These are phyloP conservation scores for Corniculantispora saksenae DNA, from an alignment of 2,329 filamentous ascomycete species.

Conservation along the genomic window DNA sequence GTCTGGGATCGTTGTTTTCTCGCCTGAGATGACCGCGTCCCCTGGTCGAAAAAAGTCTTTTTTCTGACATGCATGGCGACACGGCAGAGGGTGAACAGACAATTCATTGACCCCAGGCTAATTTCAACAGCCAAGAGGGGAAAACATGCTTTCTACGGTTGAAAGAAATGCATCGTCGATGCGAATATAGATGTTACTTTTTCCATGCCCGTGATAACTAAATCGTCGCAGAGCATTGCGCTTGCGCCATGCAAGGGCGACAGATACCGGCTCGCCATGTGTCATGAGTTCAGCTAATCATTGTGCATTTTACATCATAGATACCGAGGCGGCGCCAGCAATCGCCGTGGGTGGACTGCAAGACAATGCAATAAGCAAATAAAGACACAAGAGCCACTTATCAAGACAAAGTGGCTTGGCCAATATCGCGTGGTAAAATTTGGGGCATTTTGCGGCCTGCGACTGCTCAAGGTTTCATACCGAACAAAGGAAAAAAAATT, in stretches of 20 bases:
- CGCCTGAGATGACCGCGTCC: not conserved
- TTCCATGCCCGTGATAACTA: not conserved
- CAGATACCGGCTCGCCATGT: not conserved
- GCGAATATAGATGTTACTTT: not conserved
- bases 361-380: not conserved
- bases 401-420: not conserved
- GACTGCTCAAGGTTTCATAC: not conserved
- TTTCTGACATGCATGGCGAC: not conserved
- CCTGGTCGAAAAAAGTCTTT: not conserved
- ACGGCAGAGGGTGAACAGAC: too few relatives aligned
- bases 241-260: conserved; percentile 12
- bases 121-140: too few relatives aligned
- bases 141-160: not conserved
- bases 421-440: not conserved
- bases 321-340: not conserved
- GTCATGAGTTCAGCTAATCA: not conserved
- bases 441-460: not conserved
- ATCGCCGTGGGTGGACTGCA: not conserved
- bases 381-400: not conserved
- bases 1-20: not conserved
- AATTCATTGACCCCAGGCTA: not conserved
- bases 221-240: not conserved
- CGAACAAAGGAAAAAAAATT: not conserved
- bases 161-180: not conserved
- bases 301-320: not conserved